Evolutionary conservation across 2,329 filamentous ascomycete species (phyloP).

Genomic region (Colletotrichum higginsianum): DNA sequence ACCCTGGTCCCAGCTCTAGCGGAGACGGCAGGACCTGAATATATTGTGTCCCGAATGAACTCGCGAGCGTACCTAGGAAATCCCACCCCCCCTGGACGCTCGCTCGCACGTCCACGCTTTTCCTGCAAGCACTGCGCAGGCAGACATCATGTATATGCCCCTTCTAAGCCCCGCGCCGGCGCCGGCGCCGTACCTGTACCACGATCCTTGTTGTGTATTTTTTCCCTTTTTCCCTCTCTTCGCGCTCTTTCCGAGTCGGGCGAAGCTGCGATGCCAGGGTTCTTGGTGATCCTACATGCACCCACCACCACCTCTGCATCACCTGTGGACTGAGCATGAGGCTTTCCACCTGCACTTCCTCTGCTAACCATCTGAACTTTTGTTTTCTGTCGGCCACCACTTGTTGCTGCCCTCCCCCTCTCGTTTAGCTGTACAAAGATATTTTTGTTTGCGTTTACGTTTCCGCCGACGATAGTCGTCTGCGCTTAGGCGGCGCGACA

Average conservation of each 20-base stretch:
- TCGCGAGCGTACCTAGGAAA: background rate
- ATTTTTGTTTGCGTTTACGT: constrained; percentile 1
- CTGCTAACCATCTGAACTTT: background rate
- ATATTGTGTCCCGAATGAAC: background rate
- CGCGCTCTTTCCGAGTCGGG: constrained; percentile 10
- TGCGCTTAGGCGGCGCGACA: constrained; percentile 11
- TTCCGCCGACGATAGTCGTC: constrained; percentile 13
- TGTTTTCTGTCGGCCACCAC: constrained; percentile 4
- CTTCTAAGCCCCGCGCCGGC: constrained; percentile 16
- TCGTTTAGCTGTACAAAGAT: background rate
- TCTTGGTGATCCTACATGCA: constrained; percentile 26
- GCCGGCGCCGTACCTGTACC: constrained; percentile 24
- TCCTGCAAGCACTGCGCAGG: background rate
- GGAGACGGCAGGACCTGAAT: background rate
- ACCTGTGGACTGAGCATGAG: constrained; percentile 14
- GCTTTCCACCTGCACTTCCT: background rate
- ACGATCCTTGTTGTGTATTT: background rate
- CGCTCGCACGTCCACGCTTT: background rate
- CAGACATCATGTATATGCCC: constrained; percentile 10
- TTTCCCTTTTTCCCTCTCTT: background rate
- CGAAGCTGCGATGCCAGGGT: constrained; percentile 3
- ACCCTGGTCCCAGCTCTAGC: background rate
- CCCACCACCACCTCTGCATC: constrained; percentile 2
- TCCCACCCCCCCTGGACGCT: too few species aligned
- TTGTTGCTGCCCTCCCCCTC: background rate